Conservation (phyloP, 768 basidiomycete species). For the Lactifluus rugatus region DNA sequence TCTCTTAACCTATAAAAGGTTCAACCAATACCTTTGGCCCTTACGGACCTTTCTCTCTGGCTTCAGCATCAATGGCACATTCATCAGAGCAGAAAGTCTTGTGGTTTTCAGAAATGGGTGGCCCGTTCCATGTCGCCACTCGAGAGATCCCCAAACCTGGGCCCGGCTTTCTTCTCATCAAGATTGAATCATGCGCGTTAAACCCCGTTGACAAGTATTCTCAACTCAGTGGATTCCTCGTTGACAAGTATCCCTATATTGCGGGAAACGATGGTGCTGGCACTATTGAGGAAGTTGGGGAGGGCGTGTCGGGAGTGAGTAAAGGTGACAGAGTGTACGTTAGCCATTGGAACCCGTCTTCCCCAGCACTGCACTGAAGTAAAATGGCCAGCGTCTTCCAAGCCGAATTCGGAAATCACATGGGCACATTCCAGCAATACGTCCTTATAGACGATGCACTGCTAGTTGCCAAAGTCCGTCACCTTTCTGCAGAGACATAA, state of each 20-base stretch:
- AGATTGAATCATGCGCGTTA: slow-evolving; percentile 14
- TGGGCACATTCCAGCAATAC: slow-evolving; percentile 20
- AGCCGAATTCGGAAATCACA: not conserved
- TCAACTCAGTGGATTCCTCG: slow-evolving; percentile 10
- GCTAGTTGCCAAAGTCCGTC: slow-evolving; percentile 18
- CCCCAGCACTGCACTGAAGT: not conserved
- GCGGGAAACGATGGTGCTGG: slow-evolving; percentile 23
- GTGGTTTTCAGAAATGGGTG: not conserved
- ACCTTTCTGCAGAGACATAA: not conserved
- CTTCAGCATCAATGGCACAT: slow-evolving; percentile 2
- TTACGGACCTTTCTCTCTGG: not conserved
- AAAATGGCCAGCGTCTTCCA: slow-evolving; percentile 8
- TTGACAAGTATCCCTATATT: slow-evolving; percentile 20
- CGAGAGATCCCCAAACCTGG: slow-evolving; percentile 16
- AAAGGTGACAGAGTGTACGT: slow-evolving; percentile 24
- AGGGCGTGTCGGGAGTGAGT: slow-evolving; percentile 21
- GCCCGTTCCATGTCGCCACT: not conserved
- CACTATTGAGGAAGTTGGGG: slow-evolving; percentile 22
- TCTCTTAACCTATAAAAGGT: not conserved
- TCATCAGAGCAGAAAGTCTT: slow-evolving; percentile 7
- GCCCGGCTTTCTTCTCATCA: slow-evolving; percentile 18
- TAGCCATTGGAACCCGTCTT: not conserved
- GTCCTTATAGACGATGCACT: slow-evolving; percentile 17
- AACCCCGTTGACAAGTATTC: slow-evolving; percentile 20
- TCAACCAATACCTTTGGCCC: too few species aligned